A percentile compares a stretch with the other conserved stretches of the same genome.
These are phyloP conservation scores for Pulveroboletus ravenelii DNA, from an alignment of 768 basidiomycete genomes.

Conservation along the genomic window DNA sequence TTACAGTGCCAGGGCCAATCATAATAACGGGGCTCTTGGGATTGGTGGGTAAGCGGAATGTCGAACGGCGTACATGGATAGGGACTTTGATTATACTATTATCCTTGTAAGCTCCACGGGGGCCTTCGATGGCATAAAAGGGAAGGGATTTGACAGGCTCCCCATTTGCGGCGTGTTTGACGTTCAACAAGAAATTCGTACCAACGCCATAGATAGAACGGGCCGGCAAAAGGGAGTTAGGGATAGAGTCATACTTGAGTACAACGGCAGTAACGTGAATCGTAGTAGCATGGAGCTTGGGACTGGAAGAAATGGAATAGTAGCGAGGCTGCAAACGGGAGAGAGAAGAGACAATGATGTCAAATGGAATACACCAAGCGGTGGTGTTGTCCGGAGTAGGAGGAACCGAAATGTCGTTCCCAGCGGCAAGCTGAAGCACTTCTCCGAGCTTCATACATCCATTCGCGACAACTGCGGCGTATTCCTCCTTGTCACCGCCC, in stretches of 20 bases:
- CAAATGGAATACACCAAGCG: slow-evolving; percentile 90
- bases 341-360: slow-evolving; percentile 90
- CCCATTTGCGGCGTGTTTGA: slow-evolving; percentile 69
- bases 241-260: slow-evolving; percentile 79
- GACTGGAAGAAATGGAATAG: slow-evolving; percentile 98
- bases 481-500: slow-evolving; percentile 85
- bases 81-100: slow-evolving; percentile 78
- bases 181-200: slow-evolving; percentile 92
- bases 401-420: slow-evolving; percentile 55
- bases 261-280: slow-evolving; percentile 97
- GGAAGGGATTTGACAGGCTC: slow-evolving; percentile 57
- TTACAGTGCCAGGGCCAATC: slow-evolving; percentile 96
- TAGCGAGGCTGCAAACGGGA: slow-evolving; percentile 94
- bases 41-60: slow-evolving; percentile 95
- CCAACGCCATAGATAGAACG: slow-evolving; percentile 86
- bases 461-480: slow-evolving; percentile 67
- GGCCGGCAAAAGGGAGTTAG: slow-evolving; percentile 44
- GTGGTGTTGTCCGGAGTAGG: slow-evolving; percentile 77
- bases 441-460: slow-evolving; percentile 92
- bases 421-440: slow-evolving; percentile 85
- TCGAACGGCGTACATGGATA: slow-evolving; percentile 91
- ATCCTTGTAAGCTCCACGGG: slow-evolving; percentile 75
- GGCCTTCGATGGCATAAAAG: slow-evolving; percentile 83
- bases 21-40: slow-evolving; percentile 99
- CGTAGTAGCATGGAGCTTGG: slow-evolving; percentile 81